Evolutionary conservation across 441 rosid genomes (phyloP), one percentile per base, ranked within the genome.

Genomic region (Pelargonium australe): DNA sequence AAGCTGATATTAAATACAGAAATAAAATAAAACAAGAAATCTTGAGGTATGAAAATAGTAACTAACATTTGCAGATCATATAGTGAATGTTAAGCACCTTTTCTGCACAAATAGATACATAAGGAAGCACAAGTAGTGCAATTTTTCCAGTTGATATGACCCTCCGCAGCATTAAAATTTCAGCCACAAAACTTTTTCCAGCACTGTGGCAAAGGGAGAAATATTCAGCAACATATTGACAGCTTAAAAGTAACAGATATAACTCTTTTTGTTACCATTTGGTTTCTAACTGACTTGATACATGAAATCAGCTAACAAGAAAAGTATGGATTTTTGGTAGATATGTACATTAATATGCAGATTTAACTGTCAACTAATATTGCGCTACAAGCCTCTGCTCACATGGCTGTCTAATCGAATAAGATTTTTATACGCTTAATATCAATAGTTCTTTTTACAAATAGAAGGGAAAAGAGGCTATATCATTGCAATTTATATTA

Each of bases 141-240:
- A 88, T 84, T 79, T 95, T 95, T 71, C 92, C 89, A 53, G 89
- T 88, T 72, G 87, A 82, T 69, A 95, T 64, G 77, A 92, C 86
- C 84, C 87, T 87, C 61, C 93, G 90, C 77, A 95, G 82, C 99
- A 95, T 92, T 86, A 95, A 85, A 75, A 95, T 90, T 76, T 92
- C 99, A 63, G 99, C 98, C 45, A 95, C 99, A 84, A 95, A 92
- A 84, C 99, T 95, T 87, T 95, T 95, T 37, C 99, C 99, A 70
- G 98, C 98, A 79, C 99, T 95, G 87, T 72, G 37, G 74, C 73
- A 81, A 62, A 71, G 60, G 68, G 68, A 75, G 70, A 45, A 69
- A 45, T 66, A 62, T 71, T 79, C 31, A 23, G 12, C 65, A 73
- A 66, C 8, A 14, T 2, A 14, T 58, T 8, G 60, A 40, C 40